A percentile compares a stretch with the other conserved stretches of the same genome.
These are phyloP conservation scores for Phytophthora nicotianae DNA, from an alignment of 352 stramenopile species.

Conservation along the genomic window DNA sequence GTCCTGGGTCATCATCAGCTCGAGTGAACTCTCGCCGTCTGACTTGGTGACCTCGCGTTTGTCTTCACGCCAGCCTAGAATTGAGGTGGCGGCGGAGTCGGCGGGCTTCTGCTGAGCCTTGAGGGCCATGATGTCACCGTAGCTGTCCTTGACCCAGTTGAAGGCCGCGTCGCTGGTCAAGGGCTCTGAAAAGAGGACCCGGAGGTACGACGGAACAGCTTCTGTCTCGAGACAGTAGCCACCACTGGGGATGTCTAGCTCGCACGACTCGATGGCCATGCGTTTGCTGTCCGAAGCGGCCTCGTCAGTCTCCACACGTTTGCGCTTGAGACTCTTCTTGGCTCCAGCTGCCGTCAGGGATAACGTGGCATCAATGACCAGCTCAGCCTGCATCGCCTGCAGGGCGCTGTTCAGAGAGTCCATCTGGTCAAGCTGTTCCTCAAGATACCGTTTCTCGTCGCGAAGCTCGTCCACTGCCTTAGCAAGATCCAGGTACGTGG, in stretches of 20 bases:
- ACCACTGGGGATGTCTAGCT: slow-evolving; percentile 24
- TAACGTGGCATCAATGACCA: slow-evolving; percentile 26
- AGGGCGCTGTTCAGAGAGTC: slow-evolving; percentile 52
- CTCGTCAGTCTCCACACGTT: slow-evolving; percentile 29
- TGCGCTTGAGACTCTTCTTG: slow-evolving; percentile 42
- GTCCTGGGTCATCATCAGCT: slow-evolving; percentile 45
- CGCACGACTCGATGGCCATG: slow-evolving; percentile 3
- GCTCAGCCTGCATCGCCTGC: slow-evolving; percentile 44
- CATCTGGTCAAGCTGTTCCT: slow-evolving; percentile 48
- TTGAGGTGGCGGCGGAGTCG: slow-evolving; percentile 3
- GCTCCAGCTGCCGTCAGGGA: slow-evolving; percentile 6
- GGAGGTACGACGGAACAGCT: slow-evolving; percentile 42
- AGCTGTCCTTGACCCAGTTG: slow-evolving; percentile 59
- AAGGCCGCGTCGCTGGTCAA: slow-evolving; percentile 45
- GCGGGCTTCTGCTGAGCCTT: slow-evolving; percentile 33
- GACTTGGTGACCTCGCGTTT: slow-evolving; percentile 29
- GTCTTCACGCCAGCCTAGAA: slow-evolving; percentile 46
- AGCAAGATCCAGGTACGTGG: slow-evolving; percentile 43
- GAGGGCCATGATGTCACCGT: slow-evolving; percentile 46
- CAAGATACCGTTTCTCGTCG: slow-evolving; percentile 46
- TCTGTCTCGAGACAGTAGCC: slow-evolving; percentile 51
- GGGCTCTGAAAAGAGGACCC: slow-evolving; percentile 40
- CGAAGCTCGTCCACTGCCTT: slow-evolving; percentile 39
- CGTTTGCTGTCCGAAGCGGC: slow-evolving; percentile 19
- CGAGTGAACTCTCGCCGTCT: slow-evolving; percentile 21